phyloP scores from a whole-genome alignment of 371 early-diverging fungal species.

The Cladochytrium tenue region DNA sequence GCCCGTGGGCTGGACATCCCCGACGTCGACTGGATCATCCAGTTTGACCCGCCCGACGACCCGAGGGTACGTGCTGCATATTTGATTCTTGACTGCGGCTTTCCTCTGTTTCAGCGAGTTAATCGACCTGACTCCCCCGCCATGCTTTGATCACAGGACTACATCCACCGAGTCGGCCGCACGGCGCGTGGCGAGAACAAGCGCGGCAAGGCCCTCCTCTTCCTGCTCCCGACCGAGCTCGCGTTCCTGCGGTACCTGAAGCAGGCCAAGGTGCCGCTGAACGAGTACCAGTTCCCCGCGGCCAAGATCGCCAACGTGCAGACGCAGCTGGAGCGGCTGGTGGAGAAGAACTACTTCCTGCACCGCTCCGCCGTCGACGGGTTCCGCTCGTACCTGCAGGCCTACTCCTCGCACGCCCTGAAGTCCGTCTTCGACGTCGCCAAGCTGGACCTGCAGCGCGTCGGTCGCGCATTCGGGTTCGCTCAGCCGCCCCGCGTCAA shows the following conservation, averaged over 20 bases:
- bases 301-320: conserved; percentile 95
- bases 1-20: conserved; percentile 98
- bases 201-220: conserved; percentile 85
- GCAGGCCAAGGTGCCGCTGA: conserved; percentile 93
- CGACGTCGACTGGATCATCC: conserved; percentile 96
- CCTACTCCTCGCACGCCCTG: conserved; percentile 95
- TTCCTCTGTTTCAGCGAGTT: conserved; percentile 3
- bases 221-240: conserved; percentile 92
- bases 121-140: too few species aligned
- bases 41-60: conserved; percentile 98
- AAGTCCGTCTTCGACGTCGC: conserved; percentile 95
- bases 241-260: conserved; percentile 96
- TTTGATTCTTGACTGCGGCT: conserved; percentile 1
- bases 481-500: conserved; percentile 94
- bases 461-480: conserved; percentile 95
- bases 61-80: conserved; percentile 47
- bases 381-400: conserved; percentile 92
- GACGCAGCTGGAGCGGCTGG: conserved; percentile 89
- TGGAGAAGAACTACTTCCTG: conserved; percentile 98
- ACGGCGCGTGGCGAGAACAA: conserved; percentile 93
- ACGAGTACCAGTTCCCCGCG: conserved; percentile 95
- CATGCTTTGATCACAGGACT: conserved; percentile 60
- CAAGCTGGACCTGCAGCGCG: conserved; percentile 86
- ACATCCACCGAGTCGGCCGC: conserved; percentile 98
- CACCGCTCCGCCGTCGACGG: conserved; percentile 98